Evolutionary conservation across 1,284 basidiomycete species (phyloP).

Genomic region (Pascua sp.): DNA sequence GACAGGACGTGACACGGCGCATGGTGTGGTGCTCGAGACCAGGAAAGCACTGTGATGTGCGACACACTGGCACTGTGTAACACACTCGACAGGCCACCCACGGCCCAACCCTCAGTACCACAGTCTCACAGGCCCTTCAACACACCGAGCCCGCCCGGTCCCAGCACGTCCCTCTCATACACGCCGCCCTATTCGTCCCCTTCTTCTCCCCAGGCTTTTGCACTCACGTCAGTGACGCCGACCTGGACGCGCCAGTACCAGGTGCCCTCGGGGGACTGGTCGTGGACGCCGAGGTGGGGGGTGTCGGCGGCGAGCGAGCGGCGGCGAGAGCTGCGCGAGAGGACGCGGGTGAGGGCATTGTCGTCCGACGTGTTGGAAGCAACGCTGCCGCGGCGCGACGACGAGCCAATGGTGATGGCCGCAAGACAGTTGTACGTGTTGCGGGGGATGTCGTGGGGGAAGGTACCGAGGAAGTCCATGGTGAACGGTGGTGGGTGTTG

Average conservation of each 20-base stretch:
- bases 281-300: not conserved
- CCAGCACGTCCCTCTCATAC: too few relatives aligned
- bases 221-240: conserved; percentile 39
- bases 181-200: too few relatives aligned
- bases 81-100: too few relatives aligned
- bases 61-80: not conserved
- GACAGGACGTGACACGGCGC: not conserved
- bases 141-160: too few relatives aligned
- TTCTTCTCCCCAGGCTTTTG: not conserved
- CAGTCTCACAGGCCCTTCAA: too few relatives aligned
- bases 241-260: conserved; percentile 46
- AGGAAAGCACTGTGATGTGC: not conserved
- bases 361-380: too few relatives aligned
- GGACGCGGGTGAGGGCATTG: conserved; percentile 29
- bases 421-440: conserved; percentile 41
- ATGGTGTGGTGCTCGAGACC: not conserved
- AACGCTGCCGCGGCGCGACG: conserved; percentile 20
- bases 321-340: conserved; percentile 2
- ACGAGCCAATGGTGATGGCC: conserved; percentile 29
- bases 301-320: too few relatives aligned
- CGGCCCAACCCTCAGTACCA: too few relatives aligned
- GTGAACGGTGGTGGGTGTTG: conserved; percentile 5
- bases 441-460: conserved; percentile 22
- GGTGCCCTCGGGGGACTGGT: conserved; percentile 22
- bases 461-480: conserved; percentile 36